phyloP scores from a whole-genome alignment of 2,329 filamentous ascomycete genomes.

The Phaeophleospora eucalypticola region DNA sequence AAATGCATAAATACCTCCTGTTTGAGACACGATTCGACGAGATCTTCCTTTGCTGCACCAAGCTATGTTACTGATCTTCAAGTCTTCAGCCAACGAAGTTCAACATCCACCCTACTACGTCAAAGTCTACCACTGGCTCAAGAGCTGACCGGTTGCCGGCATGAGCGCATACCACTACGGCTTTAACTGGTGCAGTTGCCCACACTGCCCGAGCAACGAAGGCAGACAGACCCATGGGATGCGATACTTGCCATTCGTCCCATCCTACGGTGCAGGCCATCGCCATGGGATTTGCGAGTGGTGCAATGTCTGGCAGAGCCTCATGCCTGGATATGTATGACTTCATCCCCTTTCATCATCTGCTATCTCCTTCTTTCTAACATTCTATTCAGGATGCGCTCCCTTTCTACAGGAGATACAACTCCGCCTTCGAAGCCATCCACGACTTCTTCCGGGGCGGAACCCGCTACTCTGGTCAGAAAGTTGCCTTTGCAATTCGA shows the following conservation, averaged over 20 bases:
- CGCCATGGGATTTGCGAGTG: constrained; percentile 11
- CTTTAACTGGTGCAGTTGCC: constrained; percentile 12
- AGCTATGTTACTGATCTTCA: not conserved
- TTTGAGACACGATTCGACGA: not conserved
- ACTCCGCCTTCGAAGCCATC: constrained; percentile 7
- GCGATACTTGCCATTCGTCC: constrained; percentile 1
- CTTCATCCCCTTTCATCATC: not conserved
- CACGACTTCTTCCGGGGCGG: constrained; percentile 11
- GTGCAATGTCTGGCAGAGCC: constrained; percentile 10
- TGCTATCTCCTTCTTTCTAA: not conserved
- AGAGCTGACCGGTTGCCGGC: too few species aligned
- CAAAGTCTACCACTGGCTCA: too few species aligned
- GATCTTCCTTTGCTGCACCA: not conserved
- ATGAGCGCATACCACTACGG: constrained; percentile 1
- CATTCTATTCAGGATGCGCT: constrained; percentile 3
- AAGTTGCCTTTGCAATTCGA: constrained; percentile 5
- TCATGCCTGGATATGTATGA: constrained; percentile 7
- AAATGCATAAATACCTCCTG: not conserved
- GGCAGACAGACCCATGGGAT: not conserved
- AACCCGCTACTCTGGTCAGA: not conserved
- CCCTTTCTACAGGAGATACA: constrained; percentile 5
- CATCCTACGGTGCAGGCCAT: constrained; percentile 6
- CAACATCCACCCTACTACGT: too few species aligned
- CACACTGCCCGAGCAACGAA: constrained; percentile 6
- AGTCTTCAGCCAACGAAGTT: not conserved